Evolutionary conservation across 331 rosid genomes (phyloP).

Genomic region (Prunus yedoensis): DNA sequence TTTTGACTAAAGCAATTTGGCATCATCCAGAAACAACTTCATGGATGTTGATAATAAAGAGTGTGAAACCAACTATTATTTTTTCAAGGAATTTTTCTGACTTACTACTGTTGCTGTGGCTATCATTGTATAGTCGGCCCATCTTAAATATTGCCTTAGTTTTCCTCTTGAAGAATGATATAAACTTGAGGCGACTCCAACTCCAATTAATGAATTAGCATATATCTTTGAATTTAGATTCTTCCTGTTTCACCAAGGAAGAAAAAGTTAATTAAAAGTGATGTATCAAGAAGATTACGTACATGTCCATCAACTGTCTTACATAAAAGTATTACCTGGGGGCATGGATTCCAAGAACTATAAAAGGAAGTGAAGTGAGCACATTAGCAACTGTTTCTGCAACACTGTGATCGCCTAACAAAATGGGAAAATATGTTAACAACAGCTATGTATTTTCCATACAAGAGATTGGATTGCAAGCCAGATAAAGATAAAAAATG

Average conservation of each 20-base stretch:
- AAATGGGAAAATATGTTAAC: not conserved
- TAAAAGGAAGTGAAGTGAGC: slow-evolving; percentile 83
- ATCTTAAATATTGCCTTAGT: slow-evolving; percentile 69
- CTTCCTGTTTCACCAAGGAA: slow-evolving; percentile 56
- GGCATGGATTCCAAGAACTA: slow-evolving; percentile 74
- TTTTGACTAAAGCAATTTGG: not conserved
- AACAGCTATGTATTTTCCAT: slow-evolving; percentile 1
- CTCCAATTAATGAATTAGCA: slow-evolving; percentile 96
- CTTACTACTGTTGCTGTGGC: slow-evolving; percentile 91
- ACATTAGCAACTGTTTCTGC: slow-evolving; percentile 80
- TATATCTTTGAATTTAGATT: slow-evolving; percentile 63
- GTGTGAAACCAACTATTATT: not conserved
- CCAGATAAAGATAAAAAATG: slow-evolving; percentile 15
- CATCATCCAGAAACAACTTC: not conserved
- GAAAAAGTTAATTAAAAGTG: slow-evolving; percentile 18
- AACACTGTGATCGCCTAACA: slow-evolving; percentile 67
- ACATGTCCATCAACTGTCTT: slow-evolving; percentile 16
- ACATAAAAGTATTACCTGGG: slow-evolving; percentile 62
- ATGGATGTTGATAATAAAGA: not conserved
- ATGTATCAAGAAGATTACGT: slow-evolving; percentile 10
- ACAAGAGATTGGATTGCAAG: slow-evolving; percentile 13
- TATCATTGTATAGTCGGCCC: slow-evolving; percentile 98
- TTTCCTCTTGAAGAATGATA: slow-evolving; percentile 86
- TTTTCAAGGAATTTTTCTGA: slow-evolving; percentile 3
- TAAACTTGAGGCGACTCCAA: slow-evolving; percentile 89